Conservation (phyloP, 768 basidiomycete genomes). For the Cyathus striatus region DNA sequence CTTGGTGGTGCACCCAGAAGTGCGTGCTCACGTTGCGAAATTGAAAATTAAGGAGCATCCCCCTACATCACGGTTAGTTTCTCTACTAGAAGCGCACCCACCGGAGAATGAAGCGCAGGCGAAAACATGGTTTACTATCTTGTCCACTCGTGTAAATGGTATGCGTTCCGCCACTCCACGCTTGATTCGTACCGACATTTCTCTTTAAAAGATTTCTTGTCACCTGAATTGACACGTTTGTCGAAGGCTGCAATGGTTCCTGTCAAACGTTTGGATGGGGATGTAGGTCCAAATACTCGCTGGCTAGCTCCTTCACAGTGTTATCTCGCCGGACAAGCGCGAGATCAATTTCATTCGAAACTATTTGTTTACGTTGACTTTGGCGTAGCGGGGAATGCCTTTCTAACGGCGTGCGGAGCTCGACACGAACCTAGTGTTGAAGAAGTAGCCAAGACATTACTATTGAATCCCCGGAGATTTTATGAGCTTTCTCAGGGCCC, state of each 20-base stretch:
- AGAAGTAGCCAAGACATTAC: slow-evolving; percentile 67
- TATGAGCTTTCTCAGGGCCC: slow-evolving; percentile 66
- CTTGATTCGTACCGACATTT: too few relatives aligned
- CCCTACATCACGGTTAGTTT: slow-evolving; percentile 51
- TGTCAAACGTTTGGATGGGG: slow-evolving; percentile 25
- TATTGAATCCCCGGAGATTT: slow-evolving; percentile 67
- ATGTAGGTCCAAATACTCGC: slow-evolving; percentile 22
- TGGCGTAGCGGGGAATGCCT: slow-evolving; percentile 73
- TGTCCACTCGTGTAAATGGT: slow-evolving; percentile 51
- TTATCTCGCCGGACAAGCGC: slow-evolving; percentile 52
- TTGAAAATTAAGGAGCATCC: slow-evolving; percentile 71
- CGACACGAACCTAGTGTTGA: slow-evolving; percentile 83
- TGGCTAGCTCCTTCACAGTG: slow-evolving; percentile 64
- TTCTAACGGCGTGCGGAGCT: slow-evolving; percentile 84
- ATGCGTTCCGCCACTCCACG: slow-evolving; percentile 1
- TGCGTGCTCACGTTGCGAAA: slow-evolving; percentile 53
- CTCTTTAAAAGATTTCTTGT: slow-evolving; percentile 47
- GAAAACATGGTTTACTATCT: slow-evolving; percentile 58
- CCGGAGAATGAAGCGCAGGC: slow-evolving; percentile 53
- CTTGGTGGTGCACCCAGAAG: slow-evolving; percentile 49
- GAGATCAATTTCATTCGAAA: slow-evolving; percentile 66
- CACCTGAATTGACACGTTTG: slow-evolving; percentile 49
- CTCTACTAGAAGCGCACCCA: slow-evolving; percentile 53
- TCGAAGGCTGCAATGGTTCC: slow-evolving; percentile 68
- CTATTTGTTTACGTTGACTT: slow-evolving; percentile 90